Base-by-base conservation (phyloP, 768 basidiomycete genomes). In the Russula olivacea region DNA sequence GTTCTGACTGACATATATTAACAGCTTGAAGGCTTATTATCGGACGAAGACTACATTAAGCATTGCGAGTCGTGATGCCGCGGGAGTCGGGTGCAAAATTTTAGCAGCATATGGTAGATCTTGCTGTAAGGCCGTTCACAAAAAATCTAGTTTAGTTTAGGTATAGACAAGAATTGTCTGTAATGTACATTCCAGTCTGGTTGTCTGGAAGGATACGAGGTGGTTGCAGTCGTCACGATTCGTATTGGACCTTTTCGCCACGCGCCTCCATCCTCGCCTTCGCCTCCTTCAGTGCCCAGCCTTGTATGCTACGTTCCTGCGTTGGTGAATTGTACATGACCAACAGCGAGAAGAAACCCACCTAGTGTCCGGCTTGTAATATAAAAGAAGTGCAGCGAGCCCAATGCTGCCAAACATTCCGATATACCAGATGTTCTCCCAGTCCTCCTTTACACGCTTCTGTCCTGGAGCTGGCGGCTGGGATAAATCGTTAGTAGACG, bases 291-390 rank as follows among this genome's bases (percentile, higher is more conserved):
- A 94, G 75, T 36, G 94, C 94, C 93, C 94, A 97, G 1, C 87
- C 84, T 76, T 93, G 89, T 76, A 97, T 89, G 72, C 93, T 97
- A 69, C 2, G 17, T 2, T 17, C 21, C 32, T 4, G 19, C 41
- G 4, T 55, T 17, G 41, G 55, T 52, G 38, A 38, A 12, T 19
- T 19, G 61, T 25, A 21, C 2, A n/a, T 43, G 41, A 5, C 40
- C 49, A 50, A 56, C 21, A 43, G 40, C 48, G 36, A 15, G 8
- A 21, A 47, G n/a, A n/a, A 73, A 88, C 28, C 64, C 67, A 93
- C 93, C 89, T 93, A 19, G 91, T 93, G 72, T 96, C 91, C 3
- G 93, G 93, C 76, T 95, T 95, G 79, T 93, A 95, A 75, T 92
- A 91, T 28, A 93, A 75, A 72, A 91, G 76, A 36, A 94, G 82